phyloP scores from a whole-genome alignment of 345 rosid species.

The Boechera retrofracta region DNA sequence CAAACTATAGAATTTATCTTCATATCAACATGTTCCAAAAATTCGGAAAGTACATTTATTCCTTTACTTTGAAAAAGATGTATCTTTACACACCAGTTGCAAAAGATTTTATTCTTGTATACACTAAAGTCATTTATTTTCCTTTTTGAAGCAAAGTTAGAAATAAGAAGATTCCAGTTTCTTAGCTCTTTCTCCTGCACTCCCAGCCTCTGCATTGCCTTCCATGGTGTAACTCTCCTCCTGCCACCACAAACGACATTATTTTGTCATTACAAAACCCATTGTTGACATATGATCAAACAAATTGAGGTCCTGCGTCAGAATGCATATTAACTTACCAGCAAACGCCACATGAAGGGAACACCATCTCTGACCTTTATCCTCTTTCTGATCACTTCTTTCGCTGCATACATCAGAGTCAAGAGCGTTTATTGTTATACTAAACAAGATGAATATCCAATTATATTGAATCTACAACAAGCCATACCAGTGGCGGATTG shows the following conservation, averaged over 20 bases:
- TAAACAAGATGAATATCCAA: conserved; percentile 9
- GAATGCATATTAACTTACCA: conserved; percentile 52
- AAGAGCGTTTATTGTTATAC: neutral
- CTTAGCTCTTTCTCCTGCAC: conserved; percentile 58
- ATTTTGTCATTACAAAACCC: neutral
- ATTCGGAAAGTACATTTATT: too few species aligned
- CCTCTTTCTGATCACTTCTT: conserved; percentile 60
- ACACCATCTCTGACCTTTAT: conserved; percentile 68
- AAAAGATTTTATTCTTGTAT: neutral
- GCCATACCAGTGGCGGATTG: conserved; percentile 63
- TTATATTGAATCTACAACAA: conserved; percentile 2
- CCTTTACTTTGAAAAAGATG: too few species aligned
- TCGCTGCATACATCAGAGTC: conserved; percentile 49
- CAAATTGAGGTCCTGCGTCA: neutral
- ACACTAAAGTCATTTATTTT: neutral
- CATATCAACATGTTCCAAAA: too few species aligned
- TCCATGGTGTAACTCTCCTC: conserved; percentile 63
- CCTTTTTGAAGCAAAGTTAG: conserved; percentile 20
- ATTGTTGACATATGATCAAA: neutral
- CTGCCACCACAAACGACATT: conserved; percentile 45
- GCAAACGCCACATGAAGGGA: conserved; percentile 83
- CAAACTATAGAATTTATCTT: too few species aligned
- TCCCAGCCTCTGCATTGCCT: conserved; percentile 56
- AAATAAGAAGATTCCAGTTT: conserved; percentile 69
- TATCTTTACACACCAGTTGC: too few species aligned